These are phyloP conservation scores for Tinospora cordifolia DNA, from an alignment of 164 flowering plant genomes.

Conservation along the genomic window DNA sequence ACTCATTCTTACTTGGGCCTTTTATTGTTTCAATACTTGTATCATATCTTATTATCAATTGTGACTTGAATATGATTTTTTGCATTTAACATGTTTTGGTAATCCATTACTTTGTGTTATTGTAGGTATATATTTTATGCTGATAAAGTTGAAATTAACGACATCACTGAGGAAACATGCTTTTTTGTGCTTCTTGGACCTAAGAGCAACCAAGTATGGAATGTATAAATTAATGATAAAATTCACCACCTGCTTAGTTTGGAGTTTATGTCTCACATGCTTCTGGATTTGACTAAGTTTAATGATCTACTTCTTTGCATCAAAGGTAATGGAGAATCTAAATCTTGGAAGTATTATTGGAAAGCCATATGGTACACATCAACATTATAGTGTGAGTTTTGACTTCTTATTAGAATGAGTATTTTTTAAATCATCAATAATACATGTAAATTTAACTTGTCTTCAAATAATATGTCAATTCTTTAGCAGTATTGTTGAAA, in stretches of 20 bases:
- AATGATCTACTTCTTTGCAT: conserved; percentile 13
- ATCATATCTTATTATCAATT: no score
- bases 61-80: neutral
- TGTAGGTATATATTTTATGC: conserved; percentile 76
- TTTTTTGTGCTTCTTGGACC: conserved; percentile 72
- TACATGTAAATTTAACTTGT: neutral
- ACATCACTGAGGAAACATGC: conserved; percentile 59
- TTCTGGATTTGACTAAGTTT: conserved; percentile 9
- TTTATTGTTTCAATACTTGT: no score
- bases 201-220: conserved; percentile 60
- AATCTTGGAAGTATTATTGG: conserved; percentile 71
- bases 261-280: neutral
- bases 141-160: conserved; percentile 79
- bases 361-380: conserved; percentile 74
- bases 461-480: neutral
- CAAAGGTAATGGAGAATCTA: conserved; percentile 57
- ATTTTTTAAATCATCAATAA: neutral
- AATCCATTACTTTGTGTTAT: neutral
- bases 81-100: neutral
- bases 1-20: no score
- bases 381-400: conserved; percentile 57
- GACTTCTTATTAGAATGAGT: neutral
- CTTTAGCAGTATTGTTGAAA: neutral
- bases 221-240: neutral
- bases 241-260: neutral